Base-by-base conservation (phyloP, 2,329 filamentous ascomycete genomes). In the Stemphylium vesicarium region DNA sequence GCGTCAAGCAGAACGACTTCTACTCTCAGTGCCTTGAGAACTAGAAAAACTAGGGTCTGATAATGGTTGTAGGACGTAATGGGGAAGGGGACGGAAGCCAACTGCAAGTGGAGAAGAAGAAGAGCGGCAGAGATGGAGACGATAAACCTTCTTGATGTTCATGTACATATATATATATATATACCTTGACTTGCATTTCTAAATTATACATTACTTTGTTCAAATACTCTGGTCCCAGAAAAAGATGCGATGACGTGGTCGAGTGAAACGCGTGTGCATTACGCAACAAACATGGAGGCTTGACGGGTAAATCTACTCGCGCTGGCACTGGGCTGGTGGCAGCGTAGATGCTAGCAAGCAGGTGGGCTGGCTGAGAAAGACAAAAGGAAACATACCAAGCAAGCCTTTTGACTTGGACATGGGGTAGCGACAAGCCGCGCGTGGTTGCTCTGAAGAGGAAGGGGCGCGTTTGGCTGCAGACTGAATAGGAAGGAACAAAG, bases 1-100 rank as follows among this genome's bases (percentile, higher is more conserved):
- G 78, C 62, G 65, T 70, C 20, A 59, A 62, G 4, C 59, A 53
- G 33, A 79, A 79, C 65, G 63, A 69, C 2, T 80, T 74, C 57
- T 80, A 80, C 65, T 73, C 57, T 16, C 79, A 80, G 69, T 80
- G 79, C 57, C 13, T 51, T 26, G 22, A 24, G 22, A 44, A 45
- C 40, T 55, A 55, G 31, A 36, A 31, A n/a, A 13, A 4, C 13
- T 4, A 12, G 10, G 41, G 35, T 18, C 48, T 2, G 26, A 12
- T 24, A 18, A 9, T 31, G 39, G 32, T 15, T 15, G n/a, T 35
- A n/a, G 40, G 20, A 15, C 37, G 8, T 36, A 20, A 45, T 41
- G 12, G 32, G 40, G 39, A 29, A n/a, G 7, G 18, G 42, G 40
- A 43, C 15, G 43, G 42, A 29, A 40, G 12, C 39, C 33, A 15